phyloP scores from a whole-genome alignment of 1,284 basidiomycete species.

The Hymenochaete sp. region DNA sequence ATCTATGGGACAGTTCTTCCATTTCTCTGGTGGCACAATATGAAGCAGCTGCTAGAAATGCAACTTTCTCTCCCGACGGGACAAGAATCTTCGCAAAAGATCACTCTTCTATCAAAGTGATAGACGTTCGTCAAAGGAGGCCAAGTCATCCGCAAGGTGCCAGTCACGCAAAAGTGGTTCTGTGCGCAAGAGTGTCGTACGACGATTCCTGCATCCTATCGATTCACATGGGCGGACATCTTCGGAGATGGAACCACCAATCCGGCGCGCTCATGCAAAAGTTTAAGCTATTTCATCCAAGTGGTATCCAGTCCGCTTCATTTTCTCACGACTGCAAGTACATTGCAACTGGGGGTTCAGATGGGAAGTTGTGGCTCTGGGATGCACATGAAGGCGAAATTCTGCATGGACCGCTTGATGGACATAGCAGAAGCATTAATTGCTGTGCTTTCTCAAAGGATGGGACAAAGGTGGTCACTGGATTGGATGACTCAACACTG shows the following conservation, averaged over 20 bases:
- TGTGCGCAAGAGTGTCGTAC: too few relatives aligned
- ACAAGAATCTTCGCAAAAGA: background rate
- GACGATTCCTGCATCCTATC: background rate
- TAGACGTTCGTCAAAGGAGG: background rate
- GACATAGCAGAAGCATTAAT: conserved; percentile 90
- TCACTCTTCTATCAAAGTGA: background rate
- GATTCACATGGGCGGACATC: too few relatives aligned
- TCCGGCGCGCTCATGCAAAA: background rate
- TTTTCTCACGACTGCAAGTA: background rate
- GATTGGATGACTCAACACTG: conserved; percentile 88
- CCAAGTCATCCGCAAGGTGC: background rate
- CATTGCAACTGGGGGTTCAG: conserved; percentile 1
- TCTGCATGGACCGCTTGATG: conserved; percentile 63
- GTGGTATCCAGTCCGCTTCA: conserved; percentile 59
- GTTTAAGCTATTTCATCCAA: conserved; percentile 86
- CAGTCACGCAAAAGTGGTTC: too few relatives aligned
- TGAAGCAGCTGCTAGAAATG: too few relatives aligned
- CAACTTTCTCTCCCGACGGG: background rate
- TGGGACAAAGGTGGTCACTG: conserved; percentile 77
- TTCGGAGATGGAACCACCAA: background rate
- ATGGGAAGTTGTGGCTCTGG: conserved; percentile 52
- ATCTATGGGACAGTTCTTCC: conserved; percentile 13
- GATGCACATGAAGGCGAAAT: conserved; percentile 79
- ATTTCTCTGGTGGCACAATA: too few relatives aligned
- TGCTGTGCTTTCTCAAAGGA: conserved; percentile 75